phyloP scores from a whole-genome alignment of 202 grass and related monocot genomes.

The Panicum virgatum region DNA sequence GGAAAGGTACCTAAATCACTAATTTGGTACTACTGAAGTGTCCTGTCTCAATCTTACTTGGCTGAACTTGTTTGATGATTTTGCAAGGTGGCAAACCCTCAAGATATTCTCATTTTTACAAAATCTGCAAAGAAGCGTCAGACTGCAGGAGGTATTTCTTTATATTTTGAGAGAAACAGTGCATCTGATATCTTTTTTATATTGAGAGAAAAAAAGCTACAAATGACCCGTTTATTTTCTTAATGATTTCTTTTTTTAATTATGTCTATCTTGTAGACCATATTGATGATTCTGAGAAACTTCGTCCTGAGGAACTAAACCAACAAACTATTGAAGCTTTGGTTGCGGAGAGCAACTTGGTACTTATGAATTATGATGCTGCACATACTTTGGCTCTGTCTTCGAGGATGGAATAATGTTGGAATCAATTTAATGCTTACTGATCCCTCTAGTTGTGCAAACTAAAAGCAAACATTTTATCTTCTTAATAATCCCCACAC shows the following conservation, averaged over 20 bases:
- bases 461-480: not conserved
- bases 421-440: constrained; percentile 32
- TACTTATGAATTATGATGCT: constrained; percentile 64
- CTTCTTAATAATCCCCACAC: not conserved
- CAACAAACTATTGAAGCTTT: constrained; percentile 99
- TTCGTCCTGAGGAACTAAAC: constrained; percentile 96
- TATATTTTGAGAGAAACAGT: constrained; percentile 33
- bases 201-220: not conserved
- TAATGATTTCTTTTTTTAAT: constrained; percentile 33
- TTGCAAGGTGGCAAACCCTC: constrained; percentile 95
- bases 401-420: constrained; percentile 24
- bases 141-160: constrained; percentile 65
- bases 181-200: constrained; percentile 27
- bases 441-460: not conserved
- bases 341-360: constrained; percentile 96
- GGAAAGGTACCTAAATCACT: constrained; percentile 69
- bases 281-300: constrained; percentile 76
- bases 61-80: constrained; percentile 29
- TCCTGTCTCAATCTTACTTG: constrained; percentile 13
- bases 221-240: not conserved
- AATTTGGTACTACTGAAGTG: constrained; percentile 1
- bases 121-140: constrained; percentile 83
- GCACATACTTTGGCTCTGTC: constrained; percentile 16
- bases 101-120: constrained; percentile 97
- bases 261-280: constrained; percentile 55